These are phyloP conservation scores for Apiospora pterosperma DNA, from an alignment of 2,329 filamentous ascomycete genomes.

Conservation along the genomic window DNA sequence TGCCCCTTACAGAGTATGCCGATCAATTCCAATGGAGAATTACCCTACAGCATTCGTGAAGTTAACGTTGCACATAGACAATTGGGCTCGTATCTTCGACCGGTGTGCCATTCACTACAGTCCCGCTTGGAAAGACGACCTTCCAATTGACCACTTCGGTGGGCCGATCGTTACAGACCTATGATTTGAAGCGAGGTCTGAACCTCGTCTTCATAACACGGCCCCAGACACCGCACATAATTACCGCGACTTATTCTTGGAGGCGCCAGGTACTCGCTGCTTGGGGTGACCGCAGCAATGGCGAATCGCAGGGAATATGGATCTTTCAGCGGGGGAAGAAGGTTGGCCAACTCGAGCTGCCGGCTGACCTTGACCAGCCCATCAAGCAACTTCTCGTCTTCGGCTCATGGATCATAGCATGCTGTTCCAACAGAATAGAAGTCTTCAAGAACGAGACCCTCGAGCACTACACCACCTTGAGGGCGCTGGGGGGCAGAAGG, in stretches of 20 bases:
- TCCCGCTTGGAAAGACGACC: constrained; percentile 87
- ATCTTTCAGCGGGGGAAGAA: constrained; percentile 89
- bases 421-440: constrained; percentile 71
- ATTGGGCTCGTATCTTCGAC: constrained; percentile 92
- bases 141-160: constrained; percentile 98
- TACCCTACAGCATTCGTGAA: neutral
- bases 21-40: neutral
- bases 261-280: constrained; percentile 86
- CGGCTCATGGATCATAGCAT: constrained; percentile 87
- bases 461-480: constrained; percentile 88
- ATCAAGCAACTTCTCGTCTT: constrained; percentile 78
- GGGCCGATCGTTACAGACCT: constrained; percentile 87
- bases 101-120: constrained; percentile 80
- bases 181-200: constrained; percentile 85
- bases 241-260: constrained; percentile 86
- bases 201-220: constrained; percentile 91
- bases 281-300: constrained; percentile 64
- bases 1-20: constrained; percentile 78
- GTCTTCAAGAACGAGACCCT: constrained; percentile 82
- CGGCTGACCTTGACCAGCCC: constrained; percentile 62
- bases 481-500: constrained; percentile 54
- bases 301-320: constrained; percentile 70
- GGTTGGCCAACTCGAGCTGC: constrained; percentile 69
- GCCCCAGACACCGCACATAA: constrained; percentile 80
- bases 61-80: constrained; percentile 53